Base-by-base conservation (phyloP, 305 asterid species). In the Rubia tinctorum region DNA sequence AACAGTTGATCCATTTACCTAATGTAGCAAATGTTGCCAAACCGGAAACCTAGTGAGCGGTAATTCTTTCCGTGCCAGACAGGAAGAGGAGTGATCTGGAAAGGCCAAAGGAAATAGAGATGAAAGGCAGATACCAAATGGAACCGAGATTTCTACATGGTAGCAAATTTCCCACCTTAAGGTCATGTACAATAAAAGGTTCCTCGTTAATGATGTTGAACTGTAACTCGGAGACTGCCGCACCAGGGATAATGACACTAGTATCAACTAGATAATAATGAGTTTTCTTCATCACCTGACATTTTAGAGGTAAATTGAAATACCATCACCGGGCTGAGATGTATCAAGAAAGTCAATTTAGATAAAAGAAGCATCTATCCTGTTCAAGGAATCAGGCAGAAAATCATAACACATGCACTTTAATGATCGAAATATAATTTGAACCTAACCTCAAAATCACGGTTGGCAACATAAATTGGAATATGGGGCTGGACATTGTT, bases 391-490 rank as follows among this genome's bases (percentile, higher is more conserved):
- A 30, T 51, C 45, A 17, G 34, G 37, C 12, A 17, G 49, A 69
- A 69, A 34, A 25, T 69, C 22, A 34, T 56, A 34, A 12, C 63
- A 69, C 4, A 64, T 62, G 20, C 58, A 27, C 60, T 34, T 27
- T 9, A 69, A 5, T 70, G 43, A 53, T 15, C 44, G 70, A 76
- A 76, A 72, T 66, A 68, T 47, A 76, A n/a, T 62, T 72, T 60
- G 69, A 65, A 92, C 99, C 99, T 95, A 66, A 95, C 99, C 99
- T 95, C 98, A 80, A 94, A 90, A 72, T 94, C 99, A 55, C 98
- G 99, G 45, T 75, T 75, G 15, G 98, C 91, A 8, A 95, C 91
- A 72, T 92, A 94, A 76, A 92, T 94, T 71, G 98, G 99, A 77
- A 94, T 76, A 42, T 77, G 55, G 27, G 93, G 89, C 81, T 94